Evolutionary conservation across 176 grass and related monocot species (phyloP), one percentile per base, ranked within the genome.

Genomic region (Aegilops tauschii): DNA sequence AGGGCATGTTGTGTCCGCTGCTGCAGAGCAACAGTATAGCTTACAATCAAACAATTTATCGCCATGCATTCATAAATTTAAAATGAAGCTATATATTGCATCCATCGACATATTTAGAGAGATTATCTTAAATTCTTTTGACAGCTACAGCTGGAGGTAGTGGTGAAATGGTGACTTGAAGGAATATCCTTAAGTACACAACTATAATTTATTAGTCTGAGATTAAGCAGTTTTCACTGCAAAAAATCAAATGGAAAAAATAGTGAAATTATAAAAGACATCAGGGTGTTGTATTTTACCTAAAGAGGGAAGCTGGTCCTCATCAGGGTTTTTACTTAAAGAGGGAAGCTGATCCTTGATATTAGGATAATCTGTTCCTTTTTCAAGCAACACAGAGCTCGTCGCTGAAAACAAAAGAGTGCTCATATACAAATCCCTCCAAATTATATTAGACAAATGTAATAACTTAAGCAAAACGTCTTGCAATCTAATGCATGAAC

Each of bases 301-400:
- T 85, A 83, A 84, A 73, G 78, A 87, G 14, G 64, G 83, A 77
- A 78, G 73, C 20, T 86, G 86, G 67, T 86, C 79, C 79, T 88
- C 54, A 59, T 59, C 54, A 59, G 17, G 71, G 30, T 12, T 64
- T 84, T 66, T 87, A 95, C 78, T 28, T 80, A 83, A 84, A 73
- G 78, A 82, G 16, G 64, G 83, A 77, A 78, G 73, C 23, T 86
- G 86, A 78, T 86, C 85, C 79, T 88, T 92, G 65, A 74, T 54
- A 29, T 81, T 74, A 47, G 73, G 9, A 79, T 56, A 78, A 79
- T 76, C 73, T 88, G 50, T 62, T 68, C 82, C 86, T 9, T 68
- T 80, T 90, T 88, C 75, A 72, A 81, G 77, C 30, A 39, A 84
- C 12, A 61, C 65, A 67, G 70, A 61, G 23, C 72, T 84, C 56